Base-by-base conservation (phyloP, 148 eudicot genomes). In the Rhododendron kiyosumense region DNA sequence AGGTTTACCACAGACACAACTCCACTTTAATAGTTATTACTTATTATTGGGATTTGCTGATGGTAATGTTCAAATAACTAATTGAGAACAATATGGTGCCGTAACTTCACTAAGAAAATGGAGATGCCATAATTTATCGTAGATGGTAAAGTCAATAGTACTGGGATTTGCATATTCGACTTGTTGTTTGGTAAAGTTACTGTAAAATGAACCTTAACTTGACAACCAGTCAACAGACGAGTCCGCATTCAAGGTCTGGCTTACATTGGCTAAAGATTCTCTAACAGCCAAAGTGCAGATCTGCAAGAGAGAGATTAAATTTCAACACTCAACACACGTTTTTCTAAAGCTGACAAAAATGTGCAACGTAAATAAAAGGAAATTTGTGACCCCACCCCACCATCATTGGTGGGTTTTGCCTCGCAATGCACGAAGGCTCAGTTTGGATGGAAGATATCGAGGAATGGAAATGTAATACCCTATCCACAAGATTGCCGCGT, bases 201-300 rank as follows among this genome's bases (percentile, higher is more conserved):
- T 34, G 59, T 36, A 59, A 81, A 81, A 83, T 57, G 76, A 83
- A 78, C 86, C 81, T 65, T 77, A 49, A 82, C 76, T 67, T 63
- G 74, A 81, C 84, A 87, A 83, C 78, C 73, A 86, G 48, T 51
- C 78, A 86, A 78, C 7, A 81, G 59, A 79, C 26, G 81, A 85
- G 83, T 63, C 85, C 38, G n/a, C 45, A 80, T 87, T 59, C 82
- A 51, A 84, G 78, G 78, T 67, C 22, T 57, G 78, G 88, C 98
- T 94, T 93, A 96, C 99, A 94, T 93, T 92, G 85, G 90, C 92
- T 87, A 96, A 87, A 79, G 99, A 94, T 86, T 95, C 96, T 87
- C 94, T 87, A 71, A 96, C 97, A 30, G 99, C 98, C 83, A 91
- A 89, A 78, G 90, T 87, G 90, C 97, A 96, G 45, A 95, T 93